Base-by-base conservation (phyloP, 2,329 filamentous ascomycete genomes). In the Cordyceps cicadae region DNA sequence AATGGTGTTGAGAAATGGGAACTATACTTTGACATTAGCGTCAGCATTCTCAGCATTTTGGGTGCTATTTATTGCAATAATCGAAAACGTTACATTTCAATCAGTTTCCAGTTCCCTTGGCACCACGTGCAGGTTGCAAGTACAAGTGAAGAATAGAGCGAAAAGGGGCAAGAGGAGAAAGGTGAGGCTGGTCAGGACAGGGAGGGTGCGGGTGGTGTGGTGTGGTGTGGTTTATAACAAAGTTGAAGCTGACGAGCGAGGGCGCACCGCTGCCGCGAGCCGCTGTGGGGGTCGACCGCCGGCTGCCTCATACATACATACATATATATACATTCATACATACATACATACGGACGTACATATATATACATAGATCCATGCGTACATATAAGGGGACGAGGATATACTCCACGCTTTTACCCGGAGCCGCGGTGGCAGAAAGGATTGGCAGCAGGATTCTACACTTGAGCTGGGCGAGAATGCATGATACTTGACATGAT, bases 1-100 rank as follows among this genome's bases (percentile, higher is more conserved):
- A 70, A 97, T 84, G 34, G 97, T 84, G 66, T 93, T 96, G 54
- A 97, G 80, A 74, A 96, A 97, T 26, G 93, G 93, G 70, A 97
- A 97, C 91, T 96, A 37, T 54, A 4, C 26, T 37, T 24, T 21
- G 21, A 32, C 29, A 29, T 58, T 41, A 51, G 55, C 65, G 67
- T 67, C 39, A 57, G 59, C 43, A 32, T 41, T 19, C 15, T 67
- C 39, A 57, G 59, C 43, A 32, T 41, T 19, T 17, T 15, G 15
- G 5, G 15, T 6, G 2, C 41, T n/a, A 6, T 43, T 37, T 14
- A 37, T 37, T 29, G 3, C 11, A 37, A 37, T 3, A 8, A 43
- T 17, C 17, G 15, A 43, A 43, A 15, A 43, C 41, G 41, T n/a
- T 15, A 17, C 15, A 2, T 15, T 17, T 17, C 41, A 43, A 19